Evolutionary conservation across 176 grass and related monocot species (phyloP).

Genomic region (Hordeum vulgare): DNA sequence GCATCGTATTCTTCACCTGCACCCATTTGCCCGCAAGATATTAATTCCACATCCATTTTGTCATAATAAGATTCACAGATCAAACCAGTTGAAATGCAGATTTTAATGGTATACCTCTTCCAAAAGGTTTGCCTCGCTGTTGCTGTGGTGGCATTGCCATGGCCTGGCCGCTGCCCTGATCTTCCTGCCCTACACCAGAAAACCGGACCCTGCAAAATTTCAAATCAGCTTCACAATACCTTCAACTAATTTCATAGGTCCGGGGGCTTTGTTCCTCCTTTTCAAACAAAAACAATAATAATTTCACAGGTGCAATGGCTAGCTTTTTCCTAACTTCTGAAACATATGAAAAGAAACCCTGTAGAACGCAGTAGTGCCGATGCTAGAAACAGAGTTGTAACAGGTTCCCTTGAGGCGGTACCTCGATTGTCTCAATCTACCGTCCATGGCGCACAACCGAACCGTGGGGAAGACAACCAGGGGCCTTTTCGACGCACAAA

Average conservation of each 20-base stretch:
- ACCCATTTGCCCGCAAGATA: background rate
- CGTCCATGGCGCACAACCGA: constrained; percentile 14
- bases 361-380: background rate
- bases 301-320: too few species aligned
- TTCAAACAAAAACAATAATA: too few species aligned
- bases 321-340: background rate
- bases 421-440: constrained; percentile 13
- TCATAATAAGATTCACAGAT: background rate
- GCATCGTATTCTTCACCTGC: constrained; percentile 27
- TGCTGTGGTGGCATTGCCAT: background rate
- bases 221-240: background rate
- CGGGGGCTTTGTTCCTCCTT: too few species aligned
- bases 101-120: constrained; percentile 6
- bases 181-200: constrained; percentile 10
- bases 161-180: background rate
- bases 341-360: background rate
- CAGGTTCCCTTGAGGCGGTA: background rate
- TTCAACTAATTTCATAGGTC: background rate
- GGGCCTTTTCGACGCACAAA: background rate
- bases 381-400: background rate
- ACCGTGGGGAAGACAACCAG: background rate
- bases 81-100: background rate
- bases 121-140: background rate
- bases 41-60: background rate
- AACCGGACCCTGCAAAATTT: constrained; percentile 27